Evolutionary conservation across 768 basidiomycete species (phyloP).

Genomic region (Leccinum ochraceum): DNA sequence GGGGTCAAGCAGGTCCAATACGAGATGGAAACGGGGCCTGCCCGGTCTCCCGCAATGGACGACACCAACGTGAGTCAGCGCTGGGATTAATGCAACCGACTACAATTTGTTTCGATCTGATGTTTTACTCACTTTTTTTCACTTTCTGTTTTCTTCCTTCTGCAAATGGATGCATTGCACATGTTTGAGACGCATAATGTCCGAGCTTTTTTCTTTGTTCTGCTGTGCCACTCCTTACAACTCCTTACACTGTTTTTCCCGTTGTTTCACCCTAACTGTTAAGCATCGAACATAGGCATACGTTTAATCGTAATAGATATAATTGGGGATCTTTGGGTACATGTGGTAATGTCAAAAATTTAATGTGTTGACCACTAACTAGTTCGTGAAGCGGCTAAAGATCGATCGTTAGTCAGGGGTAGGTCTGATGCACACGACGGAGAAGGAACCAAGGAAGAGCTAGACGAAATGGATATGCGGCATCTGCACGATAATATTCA

Average conservation of each 20-base stretch:
- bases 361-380: neutral
- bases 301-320: constrained; percentile 26
- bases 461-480: constrained; percentile 13
- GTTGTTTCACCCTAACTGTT: constrained; percentile 5
- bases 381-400: neutral
- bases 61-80: constrained; percentile 22
- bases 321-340: constrained; percentile 16
- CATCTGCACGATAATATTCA: constrained; percentile 14
- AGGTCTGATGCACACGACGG: neutral
- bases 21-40: constrained; percentile 34
- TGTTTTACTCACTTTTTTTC: neutral
- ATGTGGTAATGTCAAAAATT: neutral
- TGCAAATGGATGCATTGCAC: constrained; percentile 13
- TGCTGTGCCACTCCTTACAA: constrained; percentile 9
- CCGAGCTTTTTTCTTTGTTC: neutral
- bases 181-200: constrained; percentile 16
- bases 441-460: neutral
- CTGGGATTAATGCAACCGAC: constrained; percentile 1
- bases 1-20: constrained; percentile 16
- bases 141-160: constrained; percentile 9
- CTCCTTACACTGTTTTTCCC: constrained; percentile 6
- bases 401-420: neutral
- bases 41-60: constrained; percentile 36
- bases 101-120: neutral
- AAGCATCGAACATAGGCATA: constrained; percentile 11